Base-by-base conservation (phyloP, 1,284 basidiomycete genomes). In the Fomitopsis pinicola region DNA sequence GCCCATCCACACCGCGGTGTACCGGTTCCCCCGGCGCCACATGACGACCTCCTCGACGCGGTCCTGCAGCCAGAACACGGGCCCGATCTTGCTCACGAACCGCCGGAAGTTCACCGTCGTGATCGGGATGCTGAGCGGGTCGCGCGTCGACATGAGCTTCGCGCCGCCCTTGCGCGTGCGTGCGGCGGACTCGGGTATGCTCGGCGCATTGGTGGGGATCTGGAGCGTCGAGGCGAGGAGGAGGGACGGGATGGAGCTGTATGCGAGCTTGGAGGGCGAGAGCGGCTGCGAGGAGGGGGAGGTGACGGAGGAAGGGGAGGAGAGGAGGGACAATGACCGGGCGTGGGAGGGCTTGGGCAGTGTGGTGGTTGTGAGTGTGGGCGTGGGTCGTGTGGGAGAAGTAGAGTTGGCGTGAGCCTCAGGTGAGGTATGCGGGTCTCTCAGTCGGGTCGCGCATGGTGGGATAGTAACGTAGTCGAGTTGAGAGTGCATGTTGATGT, bases 31-130 rank as follows among this genome's bases (percentile, higher is more conserved):
- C 59, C 80, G 78, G 71, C 80, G 85, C 90, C 91, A 92, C 62
- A 88, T 74, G 1, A 92, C 58, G 17, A 91, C 79, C 72, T 92
- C 90, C 69, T 92, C 90, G 19, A 87, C 67, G 2, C 90, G 76
- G 68, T 92, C 91, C 73, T 90, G 88, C 14, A 92, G 64, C 90
- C 90, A 92, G 66, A 91, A 92, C 6, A 91, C 74, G 0, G 87
- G 85, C 0, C 88, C 88, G 4, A 83, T 77, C 63, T 80, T 84
- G 7, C 83, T 78, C 1, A 92, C 81, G 62, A 92, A 92, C 8
- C 88, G 78, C 62, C 85, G 82, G 69, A 92, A 92, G 68, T 92
- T 91, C 59, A 78, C 80, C 0, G 88, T 86, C 62, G 85, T 88
- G 38, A 85, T 87, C 0, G 84, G 88, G 5, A 92, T 77, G 0